Evolutionary conservation across 352 stramenopile species (phyloP), one percentile per base, ranked within the genome.

Genomic region (Globisporangium mamillatum): DNA sequence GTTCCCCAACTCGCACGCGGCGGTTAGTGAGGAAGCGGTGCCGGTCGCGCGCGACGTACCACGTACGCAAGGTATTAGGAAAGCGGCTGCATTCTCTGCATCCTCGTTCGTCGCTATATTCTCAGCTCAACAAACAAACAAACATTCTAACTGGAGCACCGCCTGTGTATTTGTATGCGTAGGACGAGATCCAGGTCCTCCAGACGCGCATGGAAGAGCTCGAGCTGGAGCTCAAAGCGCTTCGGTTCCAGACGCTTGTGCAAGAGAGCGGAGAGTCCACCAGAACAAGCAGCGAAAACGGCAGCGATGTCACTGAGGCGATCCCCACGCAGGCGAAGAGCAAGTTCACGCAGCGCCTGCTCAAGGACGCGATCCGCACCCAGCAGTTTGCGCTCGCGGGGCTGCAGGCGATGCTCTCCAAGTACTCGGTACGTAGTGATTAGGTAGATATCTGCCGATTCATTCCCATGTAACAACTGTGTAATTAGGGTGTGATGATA

Each of bases 191-290:
- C 29, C 44, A 50, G 25, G n/a, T 34, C 25, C 27, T 66, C 25
- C 60, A 66, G 32, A 25, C 2, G 0, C 60, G 60, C 60, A 58
- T 58, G 44, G 41, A 66, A 3, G 60, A 57, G 44, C 60, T 66
- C 44, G 60, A 66, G n/a, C 60, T 66, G 5, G 60, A 65, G 60
- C 60, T 65, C 44, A n/a, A 57, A 20, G 60, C 41, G 24, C 60
- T 65, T 44, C 52, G 53, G 44, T 65, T 65, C 41, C 60, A 65
- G 41, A 25, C 60, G 25, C 69, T 71, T 12, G 16, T 77, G 18
- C 74, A 82, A 18, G 38, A 46, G 59, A 75, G 66, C 32, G 78
- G 77, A 56, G 71, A 5, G 32, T 6, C 48, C 48, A 55, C 4
- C 20, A 25, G 8, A 27, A 27, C n/a, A 29, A 6, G 14, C 38